Conservation (phyloP, 768 basidiomycete species). For the Lactarius evosmus region DNA sequence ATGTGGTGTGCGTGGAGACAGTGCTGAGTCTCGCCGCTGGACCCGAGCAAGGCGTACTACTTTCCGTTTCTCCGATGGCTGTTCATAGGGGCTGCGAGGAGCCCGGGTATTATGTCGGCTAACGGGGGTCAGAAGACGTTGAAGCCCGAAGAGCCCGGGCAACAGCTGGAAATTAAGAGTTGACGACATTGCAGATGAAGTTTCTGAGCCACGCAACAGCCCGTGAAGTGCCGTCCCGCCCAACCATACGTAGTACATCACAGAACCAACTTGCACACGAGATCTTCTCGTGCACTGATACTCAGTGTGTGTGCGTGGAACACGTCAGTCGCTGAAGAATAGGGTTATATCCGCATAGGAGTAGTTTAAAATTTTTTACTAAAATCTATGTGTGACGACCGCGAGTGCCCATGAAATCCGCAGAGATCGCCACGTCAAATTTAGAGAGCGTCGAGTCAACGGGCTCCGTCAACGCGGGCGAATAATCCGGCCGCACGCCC, state of each 20-base stretch:
- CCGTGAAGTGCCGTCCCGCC: too few relatives aligned
- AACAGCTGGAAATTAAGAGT: too few relatives aligned
- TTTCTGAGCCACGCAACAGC: too few relatives aligned
- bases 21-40: too few relatives aligned
- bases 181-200: too few relatives aligned
- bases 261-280: too few relatives aligned
- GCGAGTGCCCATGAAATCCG: constrained; percentile 16
- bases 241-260: too few relatives aligned
- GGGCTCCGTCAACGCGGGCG: constrained; percentile 48
- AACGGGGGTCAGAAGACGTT: too few relatives aligned
- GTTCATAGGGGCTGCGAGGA: background rate
- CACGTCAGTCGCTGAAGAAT: background rate
- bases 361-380: background rate
- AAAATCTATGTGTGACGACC: background rate
- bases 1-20: background rate
- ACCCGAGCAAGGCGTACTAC: background rate
- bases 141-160: too few relatives aligned
- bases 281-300: too few relatives aligned
- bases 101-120: too few relatives aligned
- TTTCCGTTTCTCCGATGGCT: background rate
- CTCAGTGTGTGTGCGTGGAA: too few relatives aligned
- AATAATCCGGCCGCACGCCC: constrained; percentile 64
- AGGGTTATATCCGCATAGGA: background rate
- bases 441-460: constrained; percentile 1
- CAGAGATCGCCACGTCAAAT: background rate